Evolutionary conservation across 768 basidiomycete genomes (phyloP).

Genomic region (Auricularia heimuer): DNA sequence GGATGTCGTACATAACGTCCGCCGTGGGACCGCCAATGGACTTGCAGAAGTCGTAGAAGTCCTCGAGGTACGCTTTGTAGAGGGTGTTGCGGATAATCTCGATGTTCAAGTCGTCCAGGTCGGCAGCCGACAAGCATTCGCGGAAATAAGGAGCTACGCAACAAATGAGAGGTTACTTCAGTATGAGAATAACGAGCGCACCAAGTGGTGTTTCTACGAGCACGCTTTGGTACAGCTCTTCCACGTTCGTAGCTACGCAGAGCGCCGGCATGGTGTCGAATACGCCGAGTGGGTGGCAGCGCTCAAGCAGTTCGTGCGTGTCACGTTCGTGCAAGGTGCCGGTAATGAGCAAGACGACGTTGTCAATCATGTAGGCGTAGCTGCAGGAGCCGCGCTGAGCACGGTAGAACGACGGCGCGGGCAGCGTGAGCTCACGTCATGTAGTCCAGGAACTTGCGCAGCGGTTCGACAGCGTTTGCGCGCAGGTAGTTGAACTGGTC

Average conservation of each 20-base stretch:
- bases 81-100: constrained; percentile 99
- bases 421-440: constrained; percentile 67
- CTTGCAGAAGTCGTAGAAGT: constrained; percentile 79
- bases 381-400: constrained; percentile 30
- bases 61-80: constrained; percentile 97
- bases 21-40: constrained; percentile 77
- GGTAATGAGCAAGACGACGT: constrained; percentile 93
- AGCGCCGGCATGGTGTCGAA: constrained; percentile 99
- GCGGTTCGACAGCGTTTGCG: constrained; percentile 81
- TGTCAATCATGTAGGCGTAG: constrained; percentile 99
- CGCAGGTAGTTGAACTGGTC: constrained; percentile 95
- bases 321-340: constrained; percentile 96
- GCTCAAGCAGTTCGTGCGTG: constrained; percentile 90
- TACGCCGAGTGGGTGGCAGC: constrained; percentile 93
- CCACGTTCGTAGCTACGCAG: constrained; percentile 98
- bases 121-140: constrained; percentile 86
- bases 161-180: neutral
- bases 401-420: neutral
- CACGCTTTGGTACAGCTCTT: constrained; percentile 94
- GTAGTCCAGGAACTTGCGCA: constrained; percentile 92
- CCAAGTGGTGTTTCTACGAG: constrained; percentile 96
- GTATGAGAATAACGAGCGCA: constrained; percentile 29
- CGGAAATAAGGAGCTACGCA: constrained; percentile 85
- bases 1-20: constrained; percentile 85
- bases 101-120: constrained; percentile 97